Evolutionary conservation across 345 rosid genomes (phyloP).

Genomic region (Clausena lansium): DNA sequence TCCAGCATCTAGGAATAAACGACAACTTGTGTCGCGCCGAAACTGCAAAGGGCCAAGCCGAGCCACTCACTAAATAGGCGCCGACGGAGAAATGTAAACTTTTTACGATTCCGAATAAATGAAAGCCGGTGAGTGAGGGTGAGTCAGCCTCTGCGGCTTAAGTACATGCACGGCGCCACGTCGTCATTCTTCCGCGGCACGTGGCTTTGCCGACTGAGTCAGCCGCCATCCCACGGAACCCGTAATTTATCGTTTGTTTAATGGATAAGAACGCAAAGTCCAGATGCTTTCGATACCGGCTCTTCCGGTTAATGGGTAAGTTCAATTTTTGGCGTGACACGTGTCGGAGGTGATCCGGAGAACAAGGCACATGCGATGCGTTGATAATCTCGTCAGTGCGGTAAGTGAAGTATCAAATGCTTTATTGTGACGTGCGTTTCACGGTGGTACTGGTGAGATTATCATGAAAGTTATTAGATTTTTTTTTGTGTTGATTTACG

Average conservation of each 20-base stretch:
- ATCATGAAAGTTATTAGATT: background rate
- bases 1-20: background rate
- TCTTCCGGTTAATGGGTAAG: background rate
- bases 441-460: slow-evolving; percentile 10
- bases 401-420: slow-evolving; percentile 8
- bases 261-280: slow-evolving; percentile 1
- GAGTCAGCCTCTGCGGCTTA: slow-evolving; percentile 7
- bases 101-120: background rate
- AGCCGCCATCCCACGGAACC: background rate
- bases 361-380: slow-evolving; percentile 10
- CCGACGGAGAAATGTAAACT: background rate
- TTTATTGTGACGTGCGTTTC: slow-evolving; percentile 15
- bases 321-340: background rate
- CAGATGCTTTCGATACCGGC: background rate
- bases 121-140: background rate
- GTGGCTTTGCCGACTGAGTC: slow-evolving; percentile 5
- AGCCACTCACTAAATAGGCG: slow-evolving; percentile 7
- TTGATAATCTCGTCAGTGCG: background rate
- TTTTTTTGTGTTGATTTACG: background rate
- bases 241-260: background rate
- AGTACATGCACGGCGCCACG: slow-evolving; percentile 20
- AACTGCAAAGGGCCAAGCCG: background rate
- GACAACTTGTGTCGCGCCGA: slow-evolving; percentile 15
- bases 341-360: background rate
- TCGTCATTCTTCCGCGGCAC: background rate